phyloP scores from a whole-genome alignment of 805 yeast genomes.

The Yarrowia alimentaria region DNA sequence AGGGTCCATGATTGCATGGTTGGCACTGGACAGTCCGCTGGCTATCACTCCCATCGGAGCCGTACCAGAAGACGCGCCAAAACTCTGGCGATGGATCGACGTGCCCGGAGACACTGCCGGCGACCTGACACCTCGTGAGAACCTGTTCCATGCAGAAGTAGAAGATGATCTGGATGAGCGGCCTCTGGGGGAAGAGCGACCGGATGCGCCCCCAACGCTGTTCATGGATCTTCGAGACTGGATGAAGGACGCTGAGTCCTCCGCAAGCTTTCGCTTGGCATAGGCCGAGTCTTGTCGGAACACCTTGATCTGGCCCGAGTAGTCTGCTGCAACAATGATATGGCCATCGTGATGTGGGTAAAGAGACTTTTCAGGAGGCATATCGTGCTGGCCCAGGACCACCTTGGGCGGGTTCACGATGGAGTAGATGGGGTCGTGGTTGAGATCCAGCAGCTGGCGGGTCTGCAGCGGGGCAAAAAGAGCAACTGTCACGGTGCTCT shows the following conservation, averaged over 20 bases:
- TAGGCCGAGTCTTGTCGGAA: constrained; percentile 77
- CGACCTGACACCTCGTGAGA: constrained; percentile 8
- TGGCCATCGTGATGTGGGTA: constrained; percentile 36
- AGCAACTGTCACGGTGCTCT: constrained; percentile 69
- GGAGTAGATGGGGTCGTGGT: constrained; percentile 80
- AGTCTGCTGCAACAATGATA: constrained; percentile 76
- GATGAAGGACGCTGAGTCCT: constrained; percentile 27
- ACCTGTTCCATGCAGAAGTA: constrained; percentile 18
- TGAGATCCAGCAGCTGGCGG: constrained; percentile 58
- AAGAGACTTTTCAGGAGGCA: constrained; percentile 12
- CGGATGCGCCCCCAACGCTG: constrained; percentile 20
- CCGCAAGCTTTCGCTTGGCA: constrained; percentile 34
- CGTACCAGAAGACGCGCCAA: background rate
- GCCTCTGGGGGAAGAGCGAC: constrained; percentile 25
- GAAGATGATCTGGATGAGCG: constrained; percentile 12
- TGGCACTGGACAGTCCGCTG: constrained; percentile 9
- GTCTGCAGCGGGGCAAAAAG: constrained; percentile 74
- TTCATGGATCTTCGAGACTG: constrained; percentile 8
- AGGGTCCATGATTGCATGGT: constrained; percentile 13
- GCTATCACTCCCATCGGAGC: constrained; percentile 9
- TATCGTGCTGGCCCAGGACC: constrained; percentile 27
- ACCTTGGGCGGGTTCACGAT: constrained; percentile 44
- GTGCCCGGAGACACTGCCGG: constrained; percentile 18
- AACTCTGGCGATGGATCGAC: constrained; percentile 7
- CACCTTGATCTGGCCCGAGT: constrained; percentile 66